These are phyloP conservation scores for Baorangia bicolor DNA, from an alignment of 768 basidiomycete genomes.

Conservation along the genomic window DNA sequence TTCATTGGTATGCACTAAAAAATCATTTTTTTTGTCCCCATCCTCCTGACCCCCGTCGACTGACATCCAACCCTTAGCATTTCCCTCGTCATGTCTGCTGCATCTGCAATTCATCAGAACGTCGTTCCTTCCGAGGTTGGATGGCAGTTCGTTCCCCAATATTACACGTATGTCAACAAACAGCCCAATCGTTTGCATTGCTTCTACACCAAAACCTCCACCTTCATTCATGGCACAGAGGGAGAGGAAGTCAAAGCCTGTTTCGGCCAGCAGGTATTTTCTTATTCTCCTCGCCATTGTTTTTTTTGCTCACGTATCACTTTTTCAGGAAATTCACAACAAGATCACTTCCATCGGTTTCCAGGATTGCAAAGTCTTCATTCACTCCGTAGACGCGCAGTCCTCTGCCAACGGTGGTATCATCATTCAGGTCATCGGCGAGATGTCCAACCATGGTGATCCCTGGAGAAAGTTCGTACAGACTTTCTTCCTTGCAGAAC, in stretches of 20 bases:
- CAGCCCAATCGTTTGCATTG: constrained; percentile 95
- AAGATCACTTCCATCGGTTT: constrained; percentile 94
- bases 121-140: constrained; percentile 93
- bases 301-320: constrained; percentile 2
- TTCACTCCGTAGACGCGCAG: constrained; percentile 97
- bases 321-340: constrained; percentile 86
- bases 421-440: constrained; percentile 98
- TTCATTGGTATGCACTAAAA: constrained; percentile 22
- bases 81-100: constrained; percentile 39
- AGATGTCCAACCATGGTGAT: constrained; percentile 92
- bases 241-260: constrained; percentile 91
- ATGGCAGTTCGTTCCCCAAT: constrained; percentile 99
- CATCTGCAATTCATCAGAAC: constrained; percentile 52
- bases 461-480: constrained; percentile 99
- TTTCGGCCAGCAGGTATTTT: constrained; percentile 83
- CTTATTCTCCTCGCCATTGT: constrained; percentile 2
- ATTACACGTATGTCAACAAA: constrained; percentile 99
- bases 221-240: constrained; percentile 96
- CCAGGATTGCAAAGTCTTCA: constrained; percentile 97
- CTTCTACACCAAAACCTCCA: constrained; percentile 98
- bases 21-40: not conserved
- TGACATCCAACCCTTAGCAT: constrained; percentile 21
- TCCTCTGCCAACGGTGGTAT: constrained; percentile 93
- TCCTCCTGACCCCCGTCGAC: constrained; percentile 5
- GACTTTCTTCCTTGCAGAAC: constrained; percentile 99